Conservation (phyloP, 2,329 filamentous ascomycete genomes). For the Colletotrichum sp. region DNA sequence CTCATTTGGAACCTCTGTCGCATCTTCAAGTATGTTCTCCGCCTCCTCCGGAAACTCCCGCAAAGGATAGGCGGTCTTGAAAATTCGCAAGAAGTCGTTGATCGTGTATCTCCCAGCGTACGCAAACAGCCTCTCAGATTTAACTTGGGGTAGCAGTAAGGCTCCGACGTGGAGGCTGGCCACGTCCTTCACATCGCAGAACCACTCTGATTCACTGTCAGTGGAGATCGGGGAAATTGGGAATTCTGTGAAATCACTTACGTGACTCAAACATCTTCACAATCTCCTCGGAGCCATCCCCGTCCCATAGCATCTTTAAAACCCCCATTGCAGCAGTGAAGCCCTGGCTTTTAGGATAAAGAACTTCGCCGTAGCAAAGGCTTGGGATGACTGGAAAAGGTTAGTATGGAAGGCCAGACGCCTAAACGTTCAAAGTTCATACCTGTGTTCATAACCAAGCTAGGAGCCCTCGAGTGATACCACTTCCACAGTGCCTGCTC, state of each 20-base stretch:
- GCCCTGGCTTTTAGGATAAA: fast-evolving
- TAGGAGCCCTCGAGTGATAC: not conserved
- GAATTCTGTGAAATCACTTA: not conserved
- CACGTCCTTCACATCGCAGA: not conserved
- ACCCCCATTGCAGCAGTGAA: not conserved
- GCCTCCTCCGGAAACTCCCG: not conserved
- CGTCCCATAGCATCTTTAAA: not conserved
- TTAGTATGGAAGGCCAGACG: not conserved
- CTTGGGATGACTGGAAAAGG: not conserved
- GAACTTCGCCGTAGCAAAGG: not conserved
- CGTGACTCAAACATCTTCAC: not conserved
- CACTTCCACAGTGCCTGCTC: not conserved
- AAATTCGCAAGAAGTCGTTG: not conserved
- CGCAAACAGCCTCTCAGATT: not conserved
- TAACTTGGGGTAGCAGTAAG: not conserved
- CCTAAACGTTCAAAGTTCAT: fast-evolving
- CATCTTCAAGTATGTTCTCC: not conserved
- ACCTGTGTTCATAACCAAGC: not conserved
- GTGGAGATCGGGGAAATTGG: not conserved
- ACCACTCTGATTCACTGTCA: not conserved
- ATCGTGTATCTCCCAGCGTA: not conserved
- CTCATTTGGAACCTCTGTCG: not conserved
- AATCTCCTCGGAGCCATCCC: not conserved
- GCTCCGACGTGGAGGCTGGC: not conserved
- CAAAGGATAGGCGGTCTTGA: not conserved